These are phyloP conservation scores for Xerocomellus dryophilus DNA, from an alignment of 768 basidiomycete genomes.

Conservation along the genomic window DNA sequence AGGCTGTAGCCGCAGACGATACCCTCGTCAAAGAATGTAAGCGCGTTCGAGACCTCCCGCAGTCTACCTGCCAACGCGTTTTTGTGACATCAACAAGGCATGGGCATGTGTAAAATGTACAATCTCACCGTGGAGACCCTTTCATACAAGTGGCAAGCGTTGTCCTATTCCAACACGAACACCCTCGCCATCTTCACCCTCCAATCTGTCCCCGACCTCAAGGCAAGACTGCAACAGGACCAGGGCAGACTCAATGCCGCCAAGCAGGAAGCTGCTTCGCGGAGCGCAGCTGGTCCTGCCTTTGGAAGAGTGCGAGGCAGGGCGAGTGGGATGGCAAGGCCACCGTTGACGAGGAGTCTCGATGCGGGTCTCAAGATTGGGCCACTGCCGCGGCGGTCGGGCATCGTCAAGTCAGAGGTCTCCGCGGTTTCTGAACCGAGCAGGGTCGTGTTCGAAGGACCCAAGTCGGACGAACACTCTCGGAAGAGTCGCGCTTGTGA, in stretches of 20 bases:
- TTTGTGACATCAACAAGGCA: constrained; percentile 40
- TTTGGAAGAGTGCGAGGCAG: constrained; percentile 15
- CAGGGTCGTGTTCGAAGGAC: constrained; percentile 31
- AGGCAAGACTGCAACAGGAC: constrained; percentile 44
- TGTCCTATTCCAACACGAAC: constrained; percentile 26
- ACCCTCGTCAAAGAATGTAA: constrained; percentile 54
- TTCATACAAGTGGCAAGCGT: constrained; percentile 69
- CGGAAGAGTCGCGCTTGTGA: constrained; percentile 56
- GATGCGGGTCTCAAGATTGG: constrained; percentile 16
- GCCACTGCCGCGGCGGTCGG: neutral
- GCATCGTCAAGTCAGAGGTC: constrained; percentile 19
- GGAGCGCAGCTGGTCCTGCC: constrained; percentile 9
- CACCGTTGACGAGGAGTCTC: constrained; percentile 1
- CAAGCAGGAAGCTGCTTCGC: constrained; percentile 35
- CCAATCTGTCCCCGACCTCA: constrained; percentile 43
- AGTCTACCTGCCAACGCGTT: constrained; percentile 13
- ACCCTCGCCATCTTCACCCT: constrained; percentile 48
- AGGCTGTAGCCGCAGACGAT: constrained; percentile 37
- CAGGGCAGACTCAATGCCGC: constrained; percentile 20
- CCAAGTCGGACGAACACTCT: constrained; percentile 27
- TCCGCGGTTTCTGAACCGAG: constrained; percentile 24
- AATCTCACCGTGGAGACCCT: constrained; percentile 51
- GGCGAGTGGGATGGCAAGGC: neutral
- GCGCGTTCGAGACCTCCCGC: constrained; percentile 4
- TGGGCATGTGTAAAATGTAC: constrained; percentile 62